Evolutionary conservation across 1,284 basidiomycete genomes (phyloP).

Genomic region (Volvariella volvacea): DNA sequence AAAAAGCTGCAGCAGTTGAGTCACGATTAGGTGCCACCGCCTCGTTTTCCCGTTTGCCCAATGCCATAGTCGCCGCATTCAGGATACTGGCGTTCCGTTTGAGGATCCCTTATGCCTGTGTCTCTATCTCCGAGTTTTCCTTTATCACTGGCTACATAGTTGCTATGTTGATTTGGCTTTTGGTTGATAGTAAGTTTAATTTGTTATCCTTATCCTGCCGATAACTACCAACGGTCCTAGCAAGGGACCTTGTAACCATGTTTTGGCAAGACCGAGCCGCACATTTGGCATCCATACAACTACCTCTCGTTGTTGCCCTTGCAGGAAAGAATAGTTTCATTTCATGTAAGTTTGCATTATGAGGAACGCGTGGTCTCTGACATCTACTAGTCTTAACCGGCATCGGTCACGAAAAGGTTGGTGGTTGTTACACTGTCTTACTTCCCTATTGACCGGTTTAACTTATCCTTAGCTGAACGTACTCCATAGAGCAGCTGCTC

Average conservation of each 20-base stretch:
- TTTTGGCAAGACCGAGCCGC: background rate
- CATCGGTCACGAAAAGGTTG: conserved; percentile 25
- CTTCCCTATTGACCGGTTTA: background rate
- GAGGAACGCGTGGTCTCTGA: background rate
- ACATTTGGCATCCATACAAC: conserved; percentile 17
- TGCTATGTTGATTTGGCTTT: conserved; percentile 31
- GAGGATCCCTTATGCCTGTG: conserved; percentile 22
- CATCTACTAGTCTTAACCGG: conserved; percentile 20
- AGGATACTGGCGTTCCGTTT: conserved; percentile 27
- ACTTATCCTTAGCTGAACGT: conserved; percentile 24
- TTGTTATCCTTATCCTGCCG: background rate
- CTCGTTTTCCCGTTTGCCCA: conserved; percentile 22
- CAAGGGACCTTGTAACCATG: background rate
- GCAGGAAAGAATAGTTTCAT: conserved; percentile 28
- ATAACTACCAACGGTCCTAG: background rate
- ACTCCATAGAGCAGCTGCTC: conserved; percentile 25
- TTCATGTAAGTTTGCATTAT: conserved; percentile 18
- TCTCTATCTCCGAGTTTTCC: conserved; percentile 32
- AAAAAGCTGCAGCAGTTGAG: too few relatives aligned
- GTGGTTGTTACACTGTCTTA: conserved; percentile 3
- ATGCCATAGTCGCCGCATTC: conserved; percentile 34
- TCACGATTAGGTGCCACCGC: too few relatives aligned
- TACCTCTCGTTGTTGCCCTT: conserved; percentile 23
- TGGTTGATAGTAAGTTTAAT: conserved; percentile 35
- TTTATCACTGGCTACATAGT: conserved; percentile 38